A percentile compares a stretch with the other conserved stretches of the same genome.
Evolutionary conservation across 805 yeast species (phyloP).

Genomic region (Cyberlindnera nakhonratchasimensis): DNA sequence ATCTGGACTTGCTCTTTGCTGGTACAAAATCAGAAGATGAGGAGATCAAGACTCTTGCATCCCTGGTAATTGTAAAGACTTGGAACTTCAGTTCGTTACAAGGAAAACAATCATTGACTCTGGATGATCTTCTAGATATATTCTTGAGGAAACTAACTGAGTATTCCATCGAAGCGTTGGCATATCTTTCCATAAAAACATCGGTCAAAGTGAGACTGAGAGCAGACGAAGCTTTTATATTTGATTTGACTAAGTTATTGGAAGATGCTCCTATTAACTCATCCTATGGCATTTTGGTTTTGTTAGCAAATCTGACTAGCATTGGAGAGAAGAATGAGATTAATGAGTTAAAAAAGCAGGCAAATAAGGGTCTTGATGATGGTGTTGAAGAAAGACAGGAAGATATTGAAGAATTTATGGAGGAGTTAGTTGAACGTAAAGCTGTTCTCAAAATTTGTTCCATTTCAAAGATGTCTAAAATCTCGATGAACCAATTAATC

Average conservation of each 20-base stretch:
- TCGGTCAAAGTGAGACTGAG: slow-evolving; percentile 37
- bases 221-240: slow-evolving; percentile 34
- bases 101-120: slow-evolving; percentile 28
- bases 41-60: slow-evolving; percentile 34
- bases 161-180: slow-evolving; percentile 43
- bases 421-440: slow-evolving; percentile 25
- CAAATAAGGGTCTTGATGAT: slow-evolving; percentile 29
- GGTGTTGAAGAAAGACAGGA: slow-evolving; percentile 18
- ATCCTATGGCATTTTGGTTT: slow-evolving; percentile 33
- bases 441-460: slow-evolving; percentile 15
- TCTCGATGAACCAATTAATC: slow-evolving; percentile 29
- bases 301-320: slow-evolving; percentile 32
- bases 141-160: slow-evolving; percentile 22
- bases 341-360: slow-evolving; percentile 30
- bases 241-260: slow-evolving; percentile 28
- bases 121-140: slow-evolving; percentile 33
- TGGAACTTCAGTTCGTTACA: slow-evolving; percentile 44
- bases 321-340: slow-evolving; percentile 27
- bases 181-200: slow-evolving; percentile 44
- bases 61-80: slow-evolving; percentile 49
- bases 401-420: slow-evolving; percentile 17
- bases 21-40: slow-evolving; percentile 29
- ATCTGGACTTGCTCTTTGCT: slow-evolving; percentile 37
- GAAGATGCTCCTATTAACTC: slow-evolving; percentile 15
- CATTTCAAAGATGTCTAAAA: slow-evolving; percentile 18